Percentiles rank a stretch among this genome's conserved stretches.
Evolutionary conservation across 176 grass and related monocot genomes (phyloP).

Genomic region (Oryza glumipatula): DNA sequence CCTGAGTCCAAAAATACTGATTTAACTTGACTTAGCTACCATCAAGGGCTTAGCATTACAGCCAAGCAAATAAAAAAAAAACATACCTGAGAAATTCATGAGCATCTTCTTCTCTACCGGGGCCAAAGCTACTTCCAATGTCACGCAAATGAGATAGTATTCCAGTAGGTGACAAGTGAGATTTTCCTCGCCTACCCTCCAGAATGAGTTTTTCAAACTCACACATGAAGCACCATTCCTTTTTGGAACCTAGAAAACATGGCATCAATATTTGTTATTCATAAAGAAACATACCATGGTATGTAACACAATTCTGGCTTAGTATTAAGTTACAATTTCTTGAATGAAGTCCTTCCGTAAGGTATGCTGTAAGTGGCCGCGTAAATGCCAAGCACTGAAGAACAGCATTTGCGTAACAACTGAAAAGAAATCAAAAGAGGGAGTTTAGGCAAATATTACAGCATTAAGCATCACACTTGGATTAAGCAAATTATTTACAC

Average conservation of each 20-base stretch:
- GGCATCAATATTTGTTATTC: conserved; percentile 19
- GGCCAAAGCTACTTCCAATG: conserved; percentile 64
- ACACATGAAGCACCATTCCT: conserved; percentile 88
- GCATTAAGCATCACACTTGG: neutral
- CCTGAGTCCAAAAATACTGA: neutral
- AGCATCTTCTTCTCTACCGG: conserved; percentile 71
- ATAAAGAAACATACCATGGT: neutral
- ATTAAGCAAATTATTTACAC: conserved; percentile 29
- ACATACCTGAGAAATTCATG: conserved; percentile 93
- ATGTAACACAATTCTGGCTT: conserved; percentile 27
- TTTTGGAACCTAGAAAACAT: conserved; percentile 60
- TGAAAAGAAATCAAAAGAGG: conserved; percentile 54
- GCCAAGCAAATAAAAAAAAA: conserved; percentile 12
- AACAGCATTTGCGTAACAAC: conserved; percentile 93
- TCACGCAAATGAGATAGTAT: conserved; percentile 72
- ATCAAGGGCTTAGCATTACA: conserved; percentile 12
- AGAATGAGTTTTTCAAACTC: conserved; percentile 76
- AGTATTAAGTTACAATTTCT: conserved; percentile 66
- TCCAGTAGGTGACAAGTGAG: conserved; percentile 64
- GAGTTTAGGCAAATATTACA: conserved; percentile 36
- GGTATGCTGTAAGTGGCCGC: conserved; percentile 77
- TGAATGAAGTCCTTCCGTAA: conserved; percentile 79
- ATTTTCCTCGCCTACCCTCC: conserved; percentile 59
- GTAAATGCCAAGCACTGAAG: conserved; percentile 96
- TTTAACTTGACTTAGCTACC: neutral